Evolutionary conservation across 179 eudicot genomes (phyloP), one percentile per base, ranked within the genome.

Genomic region (Gypsophila paniculata): DNA sequence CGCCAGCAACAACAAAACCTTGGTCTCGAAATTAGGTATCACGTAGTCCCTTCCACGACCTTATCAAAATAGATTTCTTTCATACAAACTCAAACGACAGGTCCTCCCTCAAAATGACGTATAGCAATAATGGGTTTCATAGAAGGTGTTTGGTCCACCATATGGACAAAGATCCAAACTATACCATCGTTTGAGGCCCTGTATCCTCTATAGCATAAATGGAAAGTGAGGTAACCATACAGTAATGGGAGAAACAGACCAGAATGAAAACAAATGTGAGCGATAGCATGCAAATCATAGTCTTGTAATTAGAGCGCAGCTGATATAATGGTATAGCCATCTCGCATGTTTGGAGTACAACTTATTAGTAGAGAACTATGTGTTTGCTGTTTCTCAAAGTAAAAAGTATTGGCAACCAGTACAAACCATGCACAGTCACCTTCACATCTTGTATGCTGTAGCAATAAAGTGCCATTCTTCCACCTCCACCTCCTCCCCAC

Each of bases 401-500:
- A 68, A 61, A 71, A 49, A 42, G 59, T 15, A 54, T 52, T 61
- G 19, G 74, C 61, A 68, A 76, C 46, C 55, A 76, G 39, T 25
- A 77, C 80, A 39, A 39, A 91, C 97, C 96, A 77, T 85, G 92
- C 36, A 82, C 91, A 25, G 88, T 85, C 71, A 89, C 83, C 81
- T 82, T 81, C 61, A 91, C 84, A 12, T 91, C 91, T 88, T 86
- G 93, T 70, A 73, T 78, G 88, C 97, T 91, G 83, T 87, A 85
- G 79, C 90, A 86, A 58, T 84, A 78, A 57, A 91, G 73, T 10
- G 93, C 84, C 77, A 89, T 82, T 82, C 96, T 82, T 82, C 97
- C 96, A n/a, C 97, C 97, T 39, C 97, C 97, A 32, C 97, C 97
- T 68, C 97, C 96, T 64, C 87, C 96, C 93, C 96, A 86, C 59